Percentiles rank a stretch among this genome's conserved stretches.
Conservation (phyloP, 257 asterid species). For the Ehretia macrophylla region DNA sequence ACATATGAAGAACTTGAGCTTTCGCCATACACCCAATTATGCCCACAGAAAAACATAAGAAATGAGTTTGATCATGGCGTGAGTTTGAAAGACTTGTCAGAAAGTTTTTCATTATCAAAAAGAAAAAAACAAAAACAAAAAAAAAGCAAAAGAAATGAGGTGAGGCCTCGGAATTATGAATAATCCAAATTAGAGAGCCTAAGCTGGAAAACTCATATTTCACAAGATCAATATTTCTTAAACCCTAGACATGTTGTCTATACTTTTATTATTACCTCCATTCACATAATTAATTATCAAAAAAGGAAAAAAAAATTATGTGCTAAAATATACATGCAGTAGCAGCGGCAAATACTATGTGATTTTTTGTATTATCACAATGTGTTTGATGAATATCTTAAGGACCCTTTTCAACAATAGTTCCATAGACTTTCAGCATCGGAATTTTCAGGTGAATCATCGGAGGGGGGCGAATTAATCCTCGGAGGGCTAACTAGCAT, state of each 20-base stretch:
- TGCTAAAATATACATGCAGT: neutral
- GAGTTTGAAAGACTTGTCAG: no score
- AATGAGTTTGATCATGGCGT: no score
- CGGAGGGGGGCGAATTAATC: conserved; percentile 31
- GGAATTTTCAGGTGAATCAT: conserved; percentile 32
- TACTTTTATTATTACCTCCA: neutral
- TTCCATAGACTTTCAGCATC: conserved; percentile 41
- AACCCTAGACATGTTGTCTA: neutral
- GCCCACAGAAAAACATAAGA: no score
- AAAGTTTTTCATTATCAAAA: neutral
- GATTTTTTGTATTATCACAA: no score
- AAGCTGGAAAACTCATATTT: neutral
- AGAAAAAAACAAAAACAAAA: no score
- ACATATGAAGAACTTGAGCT: no score
- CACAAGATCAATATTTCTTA: neutral
- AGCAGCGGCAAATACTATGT: neutral
- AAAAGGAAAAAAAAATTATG: neutral
- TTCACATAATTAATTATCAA: neutral
- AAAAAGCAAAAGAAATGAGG: neutral
- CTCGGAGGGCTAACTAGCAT: conserved; percentile 53
- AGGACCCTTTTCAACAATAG: conserved; percentile 10
- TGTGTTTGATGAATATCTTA: no score
- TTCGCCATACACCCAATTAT: no score
- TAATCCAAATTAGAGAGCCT: neutral
- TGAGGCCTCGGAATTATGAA: neutral